Base-by-base conservation (phyloP, 2,329 filamentous ascomycete genomes). In the Gnomoniopsis smithogilvyi region DNA sequence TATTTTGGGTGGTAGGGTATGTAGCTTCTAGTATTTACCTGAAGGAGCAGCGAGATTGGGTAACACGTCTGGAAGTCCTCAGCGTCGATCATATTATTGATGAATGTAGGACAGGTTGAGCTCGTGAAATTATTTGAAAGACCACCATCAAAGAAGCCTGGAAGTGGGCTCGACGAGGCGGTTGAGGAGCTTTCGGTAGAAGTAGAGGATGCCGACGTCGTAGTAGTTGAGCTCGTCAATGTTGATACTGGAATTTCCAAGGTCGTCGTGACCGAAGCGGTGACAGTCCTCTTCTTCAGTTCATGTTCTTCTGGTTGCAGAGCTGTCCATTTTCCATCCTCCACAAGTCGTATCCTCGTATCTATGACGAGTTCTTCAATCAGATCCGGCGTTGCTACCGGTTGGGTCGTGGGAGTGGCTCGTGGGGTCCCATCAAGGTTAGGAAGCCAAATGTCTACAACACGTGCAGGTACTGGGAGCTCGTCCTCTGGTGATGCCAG, bases 11-110 rank as follows among this genome's bases (percentile, higher is more conserved):
- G 26, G 26, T 19, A 3, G 3, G 19, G 19, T 45, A n/a, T n/a
- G 3, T 45, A 10, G 19, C 33, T 33, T 12, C 24, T 12, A 41
- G 34, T 11, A 69, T 83, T 69, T 76, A 91, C 90, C 78, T 90
- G 85, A 11, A 98, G 78, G 64, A 98, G 83, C 67, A 96, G 80
- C 1, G 93, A 96, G 59, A 97, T 79, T 0, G 94, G 91, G 65
- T 93, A 85, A 75, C 94, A 98, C 54, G 81, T 72, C 65, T 84
- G 82, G 66, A 95, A 92, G 3, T 83, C 86, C 6, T 80, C 69
- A 68, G 91, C 83, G 50, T 74, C 75, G 53, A 95, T 80, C 66
- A 96, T 85, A 2, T 72, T 72, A 54, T 83, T 78, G 71, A 96
- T 87, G 73, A 94, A 93, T 6, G 70, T 70, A 3, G 86, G 83